Evolutionary conservation across 2,329 filamentous ascomycete genomes (phyloP).

Genomic region (Aureobasidium leucospermi): DNA sequence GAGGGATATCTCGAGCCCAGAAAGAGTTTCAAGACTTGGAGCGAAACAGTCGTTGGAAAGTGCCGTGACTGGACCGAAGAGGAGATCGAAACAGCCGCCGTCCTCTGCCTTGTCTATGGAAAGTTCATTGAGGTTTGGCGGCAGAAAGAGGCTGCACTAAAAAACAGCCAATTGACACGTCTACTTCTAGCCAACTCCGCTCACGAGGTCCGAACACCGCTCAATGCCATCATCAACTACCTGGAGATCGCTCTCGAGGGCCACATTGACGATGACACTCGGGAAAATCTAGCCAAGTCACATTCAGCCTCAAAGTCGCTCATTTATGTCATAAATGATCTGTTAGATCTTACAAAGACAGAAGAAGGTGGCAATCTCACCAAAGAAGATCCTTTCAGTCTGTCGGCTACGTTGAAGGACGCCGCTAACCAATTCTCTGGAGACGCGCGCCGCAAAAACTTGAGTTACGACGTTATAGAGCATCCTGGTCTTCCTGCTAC

Average conservation of each 20-base stretch:
- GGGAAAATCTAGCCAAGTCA: constrained; percentile 76
- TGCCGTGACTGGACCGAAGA: constrained; percentile 85
- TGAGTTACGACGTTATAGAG: constrained; percentile 61
- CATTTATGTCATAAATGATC: constrained; percentile 89
- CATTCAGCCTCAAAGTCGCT: constrained; percentile 88
- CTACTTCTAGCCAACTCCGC: constrained; percentile 80
- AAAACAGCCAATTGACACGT: constrained; percentile 72
- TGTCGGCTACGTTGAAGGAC: constrained; percentile 64
- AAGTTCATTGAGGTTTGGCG: constrained; percentile 90
- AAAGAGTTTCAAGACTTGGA: constrained; percentile 74
- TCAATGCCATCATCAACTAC: constrained; percentile 94
- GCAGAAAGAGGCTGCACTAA: constrained; percentile 77
- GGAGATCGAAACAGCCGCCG: constrained; percentile 80
- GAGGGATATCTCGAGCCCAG: constrained; percentile 68
- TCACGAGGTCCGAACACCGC: constrained; percentile 81
- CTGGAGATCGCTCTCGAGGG: constrained; percentile 86
- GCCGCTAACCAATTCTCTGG: constrained; percentile 66
- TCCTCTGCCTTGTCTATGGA: constrained; percentile 80
- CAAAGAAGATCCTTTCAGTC: constrained; percentile 73
- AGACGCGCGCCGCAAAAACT: constrained; percentile 68
- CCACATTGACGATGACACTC: constrained; percentile 67
- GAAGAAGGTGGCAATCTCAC: constrained; percentile 73
- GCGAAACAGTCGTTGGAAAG: constrained; percentile 71
- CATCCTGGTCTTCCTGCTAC: constrained; percentile 61
- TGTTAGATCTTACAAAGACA: constrained; percentile 80